Evolutionary conservation across 1,139 yeast genomes (phyloP).

Genomic region (Saccharomyces pastorianus): DNA sequence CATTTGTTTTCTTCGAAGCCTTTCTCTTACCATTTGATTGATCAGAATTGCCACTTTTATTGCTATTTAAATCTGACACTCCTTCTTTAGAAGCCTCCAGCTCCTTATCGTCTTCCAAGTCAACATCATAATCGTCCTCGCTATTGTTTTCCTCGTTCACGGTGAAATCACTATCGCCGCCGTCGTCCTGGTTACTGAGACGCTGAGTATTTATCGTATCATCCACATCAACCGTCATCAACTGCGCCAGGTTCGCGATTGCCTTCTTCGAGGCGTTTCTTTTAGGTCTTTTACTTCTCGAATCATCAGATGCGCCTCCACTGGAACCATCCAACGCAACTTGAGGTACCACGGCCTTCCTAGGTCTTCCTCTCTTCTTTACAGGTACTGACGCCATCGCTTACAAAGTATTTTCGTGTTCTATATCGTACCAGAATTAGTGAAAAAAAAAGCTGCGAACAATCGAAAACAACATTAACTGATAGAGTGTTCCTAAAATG

Average conservation of each 20-base stretch:
- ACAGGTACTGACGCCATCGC: background rate
- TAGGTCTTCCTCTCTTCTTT: conserved; percentile 9
- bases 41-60: background rate
- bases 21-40: conserved; percentile 4
- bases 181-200: background rate
- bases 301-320: conserved; percentile 9
- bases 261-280: conserved; percentile 2
- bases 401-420: no score
- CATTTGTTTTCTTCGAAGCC: conserved; percentile 3
- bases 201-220: conserved; percentile 3
- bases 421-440: no score
- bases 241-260: conserved; percentile 8
- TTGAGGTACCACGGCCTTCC: background rate
- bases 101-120: conserved; percentile 15
- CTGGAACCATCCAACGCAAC: background rate
- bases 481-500: no score
- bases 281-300: conserved; percentile 5
- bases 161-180: background rate
- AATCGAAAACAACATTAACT: background rate
- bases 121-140: conserved; percentile 8
- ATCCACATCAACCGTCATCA: conserved; percentile 2
- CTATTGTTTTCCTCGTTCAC: conserved; percentile 6
- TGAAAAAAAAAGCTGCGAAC: no score
- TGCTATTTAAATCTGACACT: background rate
- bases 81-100: conserved; percentile 10